These are phyloP conservation scores for Aspergillus campestris DNA, from an alignment of 495 filamentous ascomycete genomes.

Conservation along the genomic window DNA sequence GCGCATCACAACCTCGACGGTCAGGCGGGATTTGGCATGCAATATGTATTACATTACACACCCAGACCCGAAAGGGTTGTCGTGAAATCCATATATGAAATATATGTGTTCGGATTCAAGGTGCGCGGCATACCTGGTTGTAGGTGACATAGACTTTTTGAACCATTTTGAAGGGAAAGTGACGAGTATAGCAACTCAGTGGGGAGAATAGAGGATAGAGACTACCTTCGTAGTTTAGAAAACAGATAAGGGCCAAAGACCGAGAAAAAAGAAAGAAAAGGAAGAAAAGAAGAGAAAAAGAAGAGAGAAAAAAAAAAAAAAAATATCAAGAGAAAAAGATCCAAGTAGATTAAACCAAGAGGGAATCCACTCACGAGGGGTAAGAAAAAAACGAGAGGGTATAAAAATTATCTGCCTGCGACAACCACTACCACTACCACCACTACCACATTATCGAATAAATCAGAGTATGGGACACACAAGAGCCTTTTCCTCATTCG, in stretches of 20 bases:
- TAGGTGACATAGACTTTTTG: constrained; percentile 92
- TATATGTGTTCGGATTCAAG: not conserved
- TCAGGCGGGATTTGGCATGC: too few species aligned
- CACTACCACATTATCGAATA: not conserved
- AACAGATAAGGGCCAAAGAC: not conserved
- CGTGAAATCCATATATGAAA: too few species aligned
- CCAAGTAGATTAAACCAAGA: not conserved
- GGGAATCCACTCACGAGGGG: constrained; percentile 9
- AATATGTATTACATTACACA: too few species aligned
- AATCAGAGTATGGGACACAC: too few species aligned
- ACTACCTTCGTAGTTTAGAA: too few species aligned
- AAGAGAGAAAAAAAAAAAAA: constrained; percentile 3
- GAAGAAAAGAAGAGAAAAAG: not conserved
- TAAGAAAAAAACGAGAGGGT: constrained; percentile 5
- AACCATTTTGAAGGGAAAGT: constrained; percentile 51
- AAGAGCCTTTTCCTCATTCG: too few species aligned
- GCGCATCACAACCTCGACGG: too few species aligned
- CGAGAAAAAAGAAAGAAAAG: constrained; percentile 1
- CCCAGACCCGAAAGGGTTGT: too few species aligned
- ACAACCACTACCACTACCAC: not conserved
- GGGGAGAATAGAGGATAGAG: constrained; percentile 1
- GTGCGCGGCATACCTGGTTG: constrained; percentile 64
- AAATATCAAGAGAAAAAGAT: not conserved
- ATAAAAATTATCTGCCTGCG: constrained; percentile 14
- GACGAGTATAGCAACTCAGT: not conserved